Evolutionary conservation across 805 yeast genomes (phyloP).

Genomic region (Starmerella roubikii): DNA sequence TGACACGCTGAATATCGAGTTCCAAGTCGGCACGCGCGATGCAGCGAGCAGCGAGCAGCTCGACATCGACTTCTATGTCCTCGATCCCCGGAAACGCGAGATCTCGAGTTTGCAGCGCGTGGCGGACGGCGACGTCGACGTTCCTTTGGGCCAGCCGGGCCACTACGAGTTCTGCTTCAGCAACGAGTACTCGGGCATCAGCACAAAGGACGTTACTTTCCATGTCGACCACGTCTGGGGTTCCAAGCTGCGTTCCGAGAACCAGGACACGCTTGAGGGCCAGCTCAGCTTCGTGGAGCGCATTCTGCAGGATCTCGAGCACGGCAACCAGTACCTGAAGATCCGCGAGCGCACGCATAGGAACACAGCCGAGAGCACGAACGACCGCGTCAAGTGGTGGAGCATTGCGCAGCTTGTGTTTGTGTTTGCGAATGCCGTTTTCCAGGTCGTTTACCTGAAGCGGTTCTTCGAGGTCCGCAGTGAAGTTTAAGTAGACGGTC

Average conservation of each 20-base stretch:
- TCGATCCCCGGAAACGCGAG: slow-evolving; percentile 35
- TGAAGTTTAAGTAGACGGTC: slow-evolving; percentile 68
- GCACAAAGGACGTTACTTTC: slow-evolving; percentile 83
- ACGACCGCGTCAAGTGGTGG: slow-evolving; percentile 97
- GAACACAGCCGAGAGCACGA: slow-evolving; percentile 96
- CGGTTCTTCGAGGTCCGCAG: slow-evolving; percentile 92
- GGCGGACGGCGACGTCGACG: slow-evolving; percentile 68
- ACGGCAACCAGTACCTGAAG: slow-evolving; percentile 79
- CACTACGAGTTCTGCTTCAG: slow-evolving; percentile 81
- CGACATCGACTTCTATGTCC: slow-evolving; percentile 48
- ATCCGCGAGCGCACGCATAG: slow-evolving; percentile 95
- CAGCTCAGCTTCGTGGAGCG: slow-evolving; percentile 66
- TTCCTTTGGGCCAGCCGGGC: slow-evolving; percentile 55
- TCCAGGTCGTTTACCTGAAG: slow-evolving; percentile 87
- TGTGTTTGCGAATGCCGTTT: slow-evolving; percentile 72
- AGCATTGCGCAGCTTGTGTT: slow-evolving; percentile 78
- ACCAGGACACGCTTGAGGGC: slow-evolving; percentile 71
- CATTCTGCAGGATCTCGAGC: slow-evolving; percentile 72
- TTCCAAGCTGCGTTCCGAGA: slow-evolving; percentile 49
- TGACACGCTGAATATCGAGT: slow-evolving; percentile 76
- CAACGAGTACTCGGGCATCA: slow-evolving; percentile 59
- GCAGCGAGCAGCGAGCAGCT: slow-evolving; percentile 26
- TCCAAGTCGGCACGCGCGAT: slow-evolving; percentile 88
- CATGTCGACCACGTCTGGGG: slow-evolving; percentile 88
- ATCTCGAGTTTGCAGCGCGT: slow-evolving; percentile 39